These are phyloP conservation scores for Claviceps sp. DNA, from an alignment of 2,329 filamentous ascomycete species.

Conservation along the genomic window DNA sequence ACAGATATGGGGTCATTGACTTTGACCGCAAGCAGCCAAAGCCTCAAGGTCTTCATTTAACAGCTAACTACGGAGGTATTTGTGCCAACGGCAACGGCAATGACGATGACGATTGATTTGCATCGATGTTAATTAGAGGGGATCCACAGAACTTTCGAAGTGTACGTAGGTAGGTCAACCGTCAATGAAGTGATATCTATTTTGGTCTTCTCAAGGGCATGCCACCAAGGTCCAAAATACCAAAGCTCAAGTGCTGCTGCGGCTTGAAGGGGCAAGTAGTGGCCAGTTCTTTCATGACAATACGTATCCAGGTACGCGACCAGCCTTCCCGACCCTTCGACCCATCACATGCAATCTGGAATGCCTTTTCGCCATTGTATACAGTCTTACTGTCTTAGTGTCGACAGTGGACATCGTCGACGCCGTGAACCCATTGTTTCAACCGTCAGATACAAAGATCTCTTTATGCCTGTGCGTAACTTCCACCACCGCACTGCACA, in stretches of 20 bases:
- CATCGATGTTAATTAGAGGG: too few species aligned
- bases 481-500: conserved; percentile 70
- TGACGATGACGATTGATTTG: too few species aligned
- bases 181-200: background rate
- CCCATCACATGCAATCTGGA: background rate
- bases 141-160: background rate
- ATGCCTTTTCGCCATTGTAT: background rate
- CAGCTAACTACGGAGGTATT: too few species aligned
- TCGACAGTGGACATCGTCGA: too few species aligned
- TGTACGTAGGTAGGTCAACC: background rate
- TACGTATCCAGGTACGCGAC: background rate
- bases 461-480: conserved; percentile 68
- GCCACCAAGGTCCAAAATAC: background rate
- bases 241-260: background rate
- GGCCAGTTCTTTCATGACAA: background rate
- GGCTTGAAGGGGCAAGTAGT: background rate
- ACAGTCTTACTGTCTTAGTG: background rate
- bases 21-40: too few species aligned
- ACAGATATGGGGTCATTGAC: too few species aligned
- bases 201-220: background rate
- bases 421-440: background rate
- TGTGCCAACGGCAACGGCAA: too few species aligned
- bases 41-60: too few species aligned
- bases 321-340: background rate
- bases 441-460: conserved; percentile 55